Evolutionary conservation across 1,284 basidiomycete genomes (phyloP).

Genomic region (Kalmanozyma brasiliensis): DNA sequence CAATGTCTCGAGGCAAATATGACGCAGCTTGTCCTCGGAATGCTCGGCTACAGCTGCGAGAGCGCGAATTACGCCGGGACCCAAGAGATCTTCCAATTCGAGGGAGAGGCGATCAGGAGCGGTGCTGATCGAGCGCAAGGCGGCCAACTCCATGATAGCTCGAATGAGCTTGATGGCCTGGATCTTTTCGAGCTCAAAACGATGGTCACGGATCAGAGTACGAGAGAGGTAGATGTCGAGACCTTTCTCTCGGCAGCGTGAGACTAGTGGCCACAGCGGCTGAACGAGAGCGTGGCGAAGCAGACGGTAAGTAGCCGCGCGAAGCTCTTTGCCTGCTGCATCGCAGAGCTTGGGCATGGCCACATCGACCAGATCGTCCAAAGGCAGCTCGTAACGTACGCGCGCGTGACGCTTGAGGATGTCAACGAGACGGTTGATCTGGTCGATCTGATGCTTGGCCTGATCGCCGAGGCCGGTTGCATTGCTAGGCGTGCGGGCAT

Average conservation of each 20-base stretch:
- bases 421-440: slow-evolving; percentile 75
- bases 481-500: slow-evolving; percentile 53
- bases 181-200: slow-evolving; percentile 86
- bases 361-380: slow-evolving; percentile 77
- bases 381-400: slow-evolving; percentile 79
- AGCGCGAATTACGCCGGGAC: slow-evolving; percentile 73
- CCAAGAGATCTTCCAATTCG: slow-evolving; percentile 64
- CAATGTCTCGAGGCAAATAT: slow-evolving; percentile 86
- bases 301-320: slow-evolving; percentile 87
- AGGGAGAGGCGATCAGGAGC: slow-evolving; percentile 68
- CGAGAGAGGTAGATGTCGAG: slow-evolving; percentile 89
- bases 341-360: slow-evolving; percentile 82
- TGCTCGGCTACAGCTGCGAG: slow-evolving; percentile 93
- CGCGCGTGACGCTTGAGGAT: slow-evolving; percentile 80
- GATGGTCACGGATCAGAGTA: slow-evolving; percentile 84
- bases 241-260: slow-evolving; percentile 74
- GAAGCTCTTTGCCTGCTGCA: slow-evolving; percentile 76
- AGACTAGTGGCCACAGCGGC: slow-evolving; percentile 68
- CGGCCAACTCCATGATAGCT: slow-evolving; percentile 75
- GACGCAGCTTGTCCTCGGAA: slow-evolving; percentile 85
- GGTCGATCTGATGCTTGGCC: slow-evolving; percentile 45
- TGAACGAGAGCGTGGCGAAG: slow-evolving; percentile 81
- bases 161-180: slow-evolving; percentile 93
- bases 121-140: slow-evolving; percentile 29
- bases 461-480: slow-evolving; percentile 50